Conservation (phyloP, 495 filamentous ascomycete genomes). For the Penicillium robsamsonii region DNA sequence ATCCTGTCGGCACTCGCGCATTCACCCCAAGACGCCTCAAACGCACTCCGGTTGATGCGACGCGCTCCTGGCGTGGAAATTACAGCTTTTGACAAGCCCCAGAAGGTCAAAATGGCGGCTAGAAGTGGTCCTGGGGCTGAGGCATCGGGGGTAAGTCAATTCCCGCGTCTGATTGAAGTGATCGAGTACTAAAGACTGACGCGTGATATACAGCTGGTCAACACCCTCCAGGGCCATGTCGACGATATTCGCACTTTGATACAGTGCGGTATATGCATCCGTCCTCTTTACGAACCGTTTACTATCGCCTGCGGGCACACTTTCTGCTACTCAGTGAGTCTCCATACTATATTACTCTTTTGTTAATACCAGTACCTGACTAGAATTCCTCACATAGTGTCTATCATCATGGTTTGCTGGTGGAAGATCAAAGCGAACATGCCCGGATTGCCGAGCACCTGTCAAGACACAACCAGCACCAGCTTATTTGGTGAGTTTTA, state of each 20-base stretch:
- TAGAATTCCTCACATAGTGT: conserved; percentile 46
- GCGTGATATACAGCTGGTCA: conserved; percentile 34
- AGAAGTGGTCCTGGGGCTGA: conserved; percentile 19
- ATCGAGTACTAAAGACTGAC: conserved; percentile 12
- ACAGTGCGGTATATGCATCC: conserved; percentile 68
- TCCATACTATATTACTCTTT: not conserved
- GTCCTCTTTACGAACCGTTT: conserved; percentile 70
- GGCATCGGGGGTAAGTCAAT: conserved; percentile 34
- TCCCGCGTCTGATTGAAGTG: not conserved
- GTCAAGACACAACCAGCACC: conserved; percentile 62
- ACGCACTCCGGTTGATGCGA: conserved; percentile 13
- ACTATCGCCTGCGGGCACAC: conserved; percentile 71
- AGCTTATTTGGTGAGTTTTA: conserved; percentile 60
- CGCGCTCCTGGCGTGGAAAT: conserved; percentile 1
- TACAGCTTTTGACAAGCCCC: conserved; percentile 1
- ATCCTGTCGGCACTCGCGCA: conserved; percentile 18
- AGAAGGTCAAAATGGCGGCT: conserved; percentile 20
- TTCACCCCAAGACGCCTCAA: conserved; percentile 14
- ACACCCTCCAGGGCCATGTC: conserved; percentile 51
- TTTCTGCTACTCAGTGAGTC: conserved; percentile 66
- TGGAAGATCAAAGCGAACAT: conserved; percentile 62
- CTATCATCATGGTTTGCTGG: conserved; percentile 63
- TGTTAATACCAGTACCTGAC: conserved; percentile 3
- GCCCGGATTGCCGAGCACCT: conserved; percentile 65
- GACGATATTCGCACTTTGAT: conserved; percentile 50